phyloP scores from a whole-genome alignment of 768 basidiomycete genomes.

The Lentinula guzmanii region DNA sequence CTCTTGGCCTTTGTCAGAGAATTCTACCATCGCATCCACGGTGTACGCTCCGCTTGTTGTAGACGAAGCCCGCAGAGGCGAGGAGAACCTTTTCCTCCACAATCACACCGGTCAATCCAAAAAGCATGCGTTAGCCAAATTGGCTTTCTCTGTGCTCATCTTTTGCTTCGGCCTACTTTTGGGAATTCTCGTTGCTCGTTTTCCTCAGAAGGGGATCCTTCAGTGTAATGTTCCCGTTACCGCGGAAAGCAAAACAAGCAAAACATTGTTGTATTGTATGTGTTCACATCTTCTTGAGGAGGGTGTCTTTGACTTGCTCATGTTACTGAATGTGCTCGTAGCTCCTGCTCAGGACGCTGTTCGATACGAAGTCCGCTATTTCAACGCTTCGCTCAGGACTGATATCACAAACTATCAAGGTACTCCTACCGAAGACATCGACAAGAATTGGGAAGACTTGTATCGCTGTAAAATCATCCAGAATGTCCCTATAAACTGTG shows the following conservation, averaged over 20 bases:
- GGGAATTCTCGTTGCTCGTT: neutral
- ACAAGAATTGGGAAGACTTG: slow-evolving; percentile 6
- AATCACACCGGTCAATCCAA: neutral
- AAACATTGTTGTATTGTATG: neutral
- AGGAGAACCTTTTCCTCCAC: neutral
- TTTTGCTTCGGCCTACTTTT: neutral
- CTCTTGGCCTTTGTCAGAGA: neutral
- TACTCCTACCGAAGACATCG: neutral
- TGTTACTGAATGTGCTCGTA: neutral
- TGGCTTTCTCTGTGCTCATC: neutral
- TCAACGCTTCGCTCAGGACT: neutral
- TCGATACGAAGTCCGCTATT: neutral
- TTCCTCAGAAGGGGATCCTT: neutral
- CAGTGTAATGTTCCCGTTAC: neutral
- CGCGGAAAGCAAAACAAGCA: neutral
- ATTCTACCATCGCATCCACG: neutral
- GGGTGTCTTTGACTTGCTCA: neutral
- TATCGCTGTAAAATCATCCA: neutral
- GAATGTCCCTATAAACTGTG: neutral
- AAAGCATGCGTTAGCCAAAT: neutral
- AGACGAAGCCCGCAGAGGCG: neutral
- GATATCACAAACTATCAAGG: neutral
- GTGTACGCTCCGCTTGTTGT: neutral
- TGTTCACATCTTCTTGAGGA: neutral
- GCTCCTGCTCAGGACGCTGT: neutral